Evolutionary conservation across 768 basidiomycete species (phyloP).

Genomic region (Symmetrospora coprosmae): DNA sequence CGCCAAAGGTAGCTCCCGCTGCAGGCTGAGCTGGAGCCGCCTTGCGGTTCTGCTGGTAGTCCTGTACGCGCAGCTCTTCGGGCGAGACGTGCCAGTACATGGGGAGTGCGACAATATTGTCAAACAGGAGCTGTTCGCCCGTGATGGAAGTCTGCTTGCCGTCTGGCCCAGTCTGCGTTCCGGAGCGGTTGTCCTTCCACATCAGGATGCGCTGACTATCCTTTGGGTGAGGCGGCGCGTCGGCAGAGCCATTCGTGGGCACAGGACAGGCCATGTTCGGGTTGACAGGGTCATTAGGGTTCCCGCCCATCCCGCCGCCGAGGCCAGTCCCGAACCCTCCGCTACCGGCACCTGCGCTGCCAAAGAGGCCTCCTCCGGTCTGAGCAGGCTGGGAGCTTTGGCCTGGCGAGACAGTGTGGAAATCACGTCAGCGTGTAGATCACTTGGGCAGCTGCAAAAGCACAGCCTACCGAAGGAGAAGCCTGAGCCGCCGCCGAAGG

Average conservation of each 20-base stretch:
- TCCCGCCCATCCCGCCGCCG: not conserved
- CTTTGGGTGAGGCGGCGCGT: not conserved
- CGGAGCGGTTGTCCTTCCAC: not conserved
- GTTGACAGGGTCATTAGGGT: not conserved
- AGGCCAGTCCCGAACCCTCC: not conserved
- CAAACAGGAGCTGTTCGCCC: slow-evolving; percentile 8
- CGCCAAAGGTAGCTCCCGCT: not conserved
- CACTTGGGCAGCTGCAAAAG: not conserved
- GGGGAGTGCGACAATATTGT: slow-evolving; percentile 5
- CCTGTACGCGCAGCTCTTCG: slow-evolving; percentile 10
- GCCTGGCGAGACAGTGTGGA: not conserved
- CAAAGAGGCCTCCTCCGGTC: not conserved
- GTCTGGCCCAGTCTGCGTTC: not conserved
- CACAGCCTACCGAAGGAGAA: not conserved
- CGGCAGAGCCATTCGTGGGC: slow-evolving; percentile 4
- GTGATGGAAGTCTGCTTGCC: not conserved
- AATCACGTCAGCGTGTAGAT: not conserved
- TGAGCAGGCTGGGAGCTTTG: not conserved
- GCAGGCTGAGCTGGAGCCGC: not conserved
- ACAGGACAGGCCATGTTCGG: not conserved
- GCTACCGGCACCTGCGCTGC: no score
- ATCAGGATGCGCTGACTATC: not conserved
- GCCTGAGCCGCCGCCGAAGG: not conserved
- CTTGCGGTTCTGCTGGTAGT: slow-evolving; percentile 1
- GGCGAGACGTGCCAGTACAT: slow-evolving; percentile 8